Evolutionary conservation across 1,284 basidiomycete species (phyloP).

Genomic region (Macrocystidia cucumis): DNA sequence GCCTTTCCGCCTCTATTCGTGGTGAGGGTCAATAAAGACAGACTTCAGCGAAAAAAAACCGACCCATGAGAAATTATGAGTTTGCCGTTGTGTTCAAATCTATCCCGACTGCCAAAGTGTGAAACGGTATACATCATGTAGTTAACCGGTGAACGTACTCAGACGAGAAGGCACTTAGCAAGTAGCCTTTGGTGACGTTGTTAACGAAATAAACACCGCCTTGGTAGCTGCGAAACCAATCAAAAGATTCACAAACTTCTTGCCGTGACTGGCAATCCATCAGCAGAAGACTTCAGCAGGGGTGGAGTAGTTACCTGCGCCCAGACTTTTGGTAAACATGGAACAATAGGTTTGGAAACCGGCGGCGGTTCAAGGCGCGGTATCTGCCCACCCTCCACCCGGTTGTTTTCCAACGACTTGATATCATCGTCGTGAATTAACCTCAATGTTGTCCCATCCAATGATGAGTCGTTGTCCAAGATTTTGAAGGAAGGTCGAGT

Average conservation of each 20-base stretch:
- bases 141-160: conserved; percentile 30
- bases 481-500: too few species aligned
- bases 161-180: conserved; percentile 61
- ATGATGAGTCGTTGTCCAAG: too few species aligned
- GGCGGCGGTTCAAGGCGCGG: too few species aligned
- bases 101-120: conserved; percentile 47
- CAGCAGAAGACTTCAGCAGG: conserved; percentile 3
- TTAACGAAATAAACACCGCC: conserved; percentile 63
- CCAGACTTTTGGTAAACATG: too few species aligned
- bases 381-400: too few species aligned
- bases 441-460: too few species aligned
- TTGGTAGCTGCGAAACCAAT: conserved; percentile 71
- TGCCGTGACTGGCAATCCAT: conserved; percentile 52
- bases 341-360: too few species aligned
- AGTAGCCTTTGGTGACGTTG: conserved; percentile 62
- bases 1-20: conserved; percentile 56
- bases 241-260: conserved; percentile 70
- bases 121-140: conserved; percentile 2
- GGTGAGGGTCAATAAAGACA: conserved; percentile 3
- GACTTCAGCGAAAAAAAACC: conserved; percentile 11
- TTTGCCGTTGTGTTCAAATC: conserved; percentile 52
- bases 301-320: conserved; percentile 29
- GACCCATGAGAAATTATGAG: conserved; percentile 78
- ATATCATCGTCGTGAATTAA: too few species aligned
- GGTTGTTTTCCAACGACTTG: too few species aligned